phyloP scores from a whole-genome alignment of 2,329 filamentous ascomycete species.

The Claviceps humidiphila region DNA sequence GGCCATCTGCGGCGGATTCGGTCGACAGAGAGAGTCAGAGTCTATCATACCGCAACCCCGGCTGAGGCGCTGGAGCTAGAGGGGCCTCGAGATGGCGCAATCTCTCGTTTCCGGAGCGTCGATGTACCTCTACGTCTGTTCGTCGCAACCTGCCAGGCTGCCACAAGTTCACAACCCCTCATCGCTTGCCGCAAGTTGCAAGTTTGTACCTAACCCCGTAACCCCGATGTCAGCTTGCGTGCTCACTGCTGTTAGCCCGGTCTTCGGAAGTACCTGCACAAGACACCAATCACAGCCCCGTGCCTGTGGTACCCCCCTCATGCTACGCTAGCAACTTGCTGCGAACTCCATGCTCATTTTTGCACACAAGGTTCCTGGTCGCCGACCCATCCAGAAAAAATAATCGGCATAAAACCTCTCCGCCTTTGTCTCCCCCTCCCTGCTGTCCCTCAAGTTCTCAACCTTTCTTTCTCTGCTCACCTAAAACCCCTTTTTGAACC shows the following conservation, averaged over 20 bases:
- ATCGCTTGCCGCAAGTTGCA: no score
- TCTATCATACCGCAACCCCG: background rate
- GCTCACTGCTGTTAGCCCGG: background rate
- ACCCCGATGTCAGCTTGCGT: no score
- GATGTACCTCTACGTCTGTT: background rate
- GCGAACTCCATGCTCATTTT: no score
- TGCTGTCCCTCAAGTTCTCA: background rate
- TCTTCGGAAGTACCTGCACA: constrained; percentile 2
- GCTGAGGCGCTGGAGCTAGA: background rate
- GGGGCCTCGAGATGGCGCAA: constrained; percentile 5
- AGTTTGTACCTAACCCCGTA: no score
- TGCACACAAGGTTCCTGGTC: background rate
- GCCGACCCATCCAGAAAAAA: background rate
- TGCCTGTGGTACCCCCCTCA: background rate
- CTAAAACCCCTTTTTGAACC: background rate
- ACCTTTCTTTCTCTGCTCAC: background rate
- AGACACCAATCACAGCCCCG: no score
- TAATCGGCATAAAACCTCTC: constrained; percentile 7
- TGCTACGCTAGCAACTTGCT: background rate
- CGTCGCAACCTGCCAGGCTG: background rate
- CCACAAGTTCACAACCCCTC: no score
- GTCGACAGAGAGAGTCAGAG: no score
- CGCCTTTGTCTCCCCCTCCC: constrained; percentile 6
- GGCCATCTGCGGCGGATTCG: background rate
- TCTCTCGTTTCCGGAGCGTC: background rate